Percentiles rank a stretch among this genome's conserved stretches.
Conservation (phyloP, 2,329 filamentous ascomycete genomes). For the Fusarium stilboides region DNA sequence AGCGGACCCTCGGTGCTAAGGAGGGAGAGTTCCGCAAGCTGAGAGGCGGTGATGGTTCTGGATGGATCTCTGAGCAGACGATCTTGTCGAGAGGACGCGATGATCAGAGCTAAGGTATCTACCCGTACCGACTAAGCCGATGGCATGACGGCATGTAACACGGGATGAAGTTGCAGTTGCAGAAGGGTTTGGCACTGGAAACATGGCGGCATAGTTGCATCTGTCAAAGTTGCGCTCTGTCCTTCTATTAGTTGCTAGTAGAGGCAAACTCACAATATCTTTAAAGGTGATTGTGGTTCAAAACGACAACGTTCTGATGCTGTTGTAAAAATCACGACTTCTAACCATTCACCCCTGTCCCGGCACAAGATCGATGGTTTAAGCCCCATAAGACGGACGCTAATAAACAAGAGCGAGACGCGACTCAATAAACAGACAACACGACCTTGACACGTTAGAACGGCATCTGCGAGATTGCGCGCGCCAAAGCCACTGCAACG, state of each 20-base stretch:
- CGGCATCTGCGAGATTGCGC: constrained; percentile 25
- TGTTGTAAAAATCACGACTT: constrained; percentile 4
- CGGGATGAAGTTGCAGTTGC: not conserved
- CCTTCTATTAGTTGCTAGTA: not conserved
- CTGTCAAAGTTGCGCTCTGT: constrained; percentile 1
- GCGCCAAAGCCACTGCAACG: constrained; percentile 21
- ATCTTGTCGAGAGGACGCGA: constrained; percentile 18
- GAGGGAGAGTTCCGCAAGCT: constrained; percentile 16
- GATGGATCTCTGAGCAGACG: constrained; percentile 15
- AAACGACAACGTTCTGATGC: not conserved
- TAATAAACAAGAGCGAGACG: constrained; percentile 29
- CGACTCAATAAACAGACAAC: constrained; percentile 28
- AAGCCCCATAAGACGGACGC: constrained; percentile 12
- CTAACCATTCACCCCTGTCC: constrained; percentile 6
- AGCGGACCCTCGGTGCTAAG: constrained; percentile 20
- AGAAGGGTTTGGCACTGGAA: constrained; percentile 6
- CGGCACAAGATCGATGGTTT: constrained; percentile 21
- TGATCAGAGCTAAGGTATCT: constrained; percentile 32
- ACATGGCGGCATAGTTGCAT: not conserved
- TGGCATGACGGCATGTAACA: constrained; percentile 11
- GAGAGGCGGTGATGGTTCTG: constrained; percentile 13
- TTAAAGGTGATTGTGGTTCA: not conserved
- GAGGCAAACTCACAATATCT: not conserved
- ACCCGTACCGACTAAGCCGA: constrained; percentile 18
- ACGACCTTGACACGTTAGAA: constrained; percentile 36